phyloP scores from a whole-genome alignment of 129 eudicot species.

The Pulicaria dysenterica region DNA sequence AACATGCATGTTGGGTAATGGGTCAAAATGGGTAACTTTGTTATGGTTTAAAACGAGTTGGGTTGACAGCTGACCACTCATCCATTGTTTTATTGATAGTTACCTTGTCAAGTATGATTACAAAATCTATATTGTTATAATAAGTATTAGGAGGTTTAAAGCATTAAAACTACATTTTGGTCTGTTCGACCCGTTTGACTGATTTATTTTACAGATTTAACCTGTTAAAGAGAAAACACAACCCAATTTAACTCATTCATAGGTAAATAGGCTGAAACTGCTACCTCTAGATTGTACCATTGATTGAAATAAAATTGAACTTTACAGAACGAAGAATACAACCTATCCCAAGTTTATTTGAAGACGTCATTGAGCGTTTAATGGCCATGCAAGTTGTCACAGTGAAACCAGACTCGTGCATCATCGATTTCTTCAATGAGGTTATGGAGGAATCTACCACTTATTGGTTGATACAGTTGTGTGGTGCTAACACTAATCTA shows the following conservation, averaged over 20 bases:
- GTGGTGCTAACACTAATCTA: neutral
- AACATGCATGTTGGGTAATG: neutral
- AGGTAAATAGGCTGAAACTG: neutral
- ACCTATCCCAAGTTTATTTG: constrained; percentile 66
- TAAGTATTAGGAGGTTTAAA: no score
- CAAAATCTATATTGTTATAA: no score
- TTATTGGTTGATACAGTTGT: constrained; percentile 6
- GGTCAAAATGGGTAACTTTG: neutral
- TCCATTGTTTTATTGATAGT: no score
- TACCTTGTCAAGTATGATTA: no score
- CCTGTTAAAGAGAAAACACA: neutral
- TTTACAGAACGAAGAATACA: constrained; percentile 62
- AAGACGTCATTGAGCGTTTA: constrained; percentile 60
- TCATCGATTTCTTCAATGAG: constrained; percentile 71
- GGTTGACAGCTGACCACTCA: constrained; percentile 3
- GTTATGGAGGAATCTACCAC: constrained; percentile 27
- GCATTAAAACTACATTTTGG: no score
- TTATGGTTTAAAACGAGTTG: neutral
- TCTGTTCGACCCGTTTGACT: no score
- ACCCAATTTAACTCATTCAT: neutral
- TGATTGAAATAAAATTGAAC: neutral
- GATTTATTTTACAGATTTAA: neutral
- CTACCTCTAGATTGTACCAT: neutral
- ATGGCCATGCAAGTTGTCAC: constrained; percentile 49
- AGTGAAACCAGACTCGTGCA: constrained; percentile 71